These are phyloP conservation scores for Phytophthora europaea DNA, from an alignment of 352 stramenopile species.

Conservation along the genomic window DNA sequence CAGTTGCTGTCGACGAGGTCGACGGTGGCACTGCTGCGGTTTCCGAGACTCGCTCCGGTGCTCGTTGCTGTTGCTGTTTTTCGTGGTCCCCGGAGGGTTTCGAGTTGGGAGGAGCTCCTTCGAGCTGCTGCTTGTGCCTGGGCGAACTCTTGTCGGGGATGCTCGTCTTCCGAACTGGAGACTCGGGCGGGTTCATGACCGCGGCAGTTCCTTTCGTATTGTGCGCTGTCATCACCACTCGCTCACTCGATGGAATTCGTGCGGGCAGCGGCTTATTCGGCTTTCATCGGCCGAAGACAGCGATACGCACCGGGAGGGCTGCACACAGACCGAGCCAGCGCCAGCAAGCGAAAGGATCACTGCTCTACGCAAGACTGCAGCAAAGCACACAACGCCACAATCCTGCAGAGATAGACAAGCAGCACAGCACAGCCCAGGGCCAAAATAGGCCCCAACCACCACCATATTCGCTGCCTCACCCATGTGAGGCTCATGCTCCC, in stretches of 20 bases:
- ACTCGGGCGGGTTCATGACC: slow-evolving; percentile 35
- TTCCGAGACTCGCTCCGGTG: slow-evolving; percentile 26
- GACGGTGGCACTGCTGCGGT: background rate
- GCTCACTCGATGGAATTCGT: background rate
- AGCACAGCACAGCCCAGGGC: background rate
- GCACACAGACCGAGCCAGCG: slow-evolving; percentile 11
- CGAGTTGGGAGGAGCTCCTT: slow-evolving; percentile 13
- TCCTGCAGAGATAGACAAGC: slow-evolving; percentile 26
- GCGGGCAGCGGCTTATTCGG: slow-evolving; percentile 16
- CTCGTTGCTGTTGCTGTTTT: slow-evolving; percentile 33
- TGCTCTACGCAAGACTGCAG: slow-evolving; percentile 25
- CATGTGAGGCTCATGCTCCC: background rate
- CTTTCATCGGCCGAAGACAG: slow-evolving; percentile 23
- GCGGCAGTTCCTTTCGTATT: slow-evolving; percentile 32
- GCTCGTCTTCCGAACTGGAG: slow-evolving; percentile 21
- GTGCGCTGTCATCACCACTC: slow-evolving; percentile 39
- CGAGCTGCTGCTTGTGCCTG: slow-evolving; percentile 28
- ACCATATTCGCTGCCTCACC: slow-evolving; percentile 13
- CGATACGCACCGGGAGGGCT: slow-evolving; percentile 10
- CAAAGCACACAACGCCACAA: slow-evolving; percentile 29
- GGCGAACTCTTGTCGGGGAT: slow-evolving; percentile 34
- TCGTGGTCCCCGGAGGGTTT: slow-evolving; percentile 11
- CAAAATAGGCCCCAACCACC: slow-evolving; percentile 35
- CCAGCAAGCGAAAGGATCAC: slow-evolving; percentile 29
- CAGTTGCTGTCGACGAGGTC: slow-evolving; percentile 1